Percentiles rank a stretch among this genome's conserved stretches.
Evolutionary conservation across 225 moss, liverwort and hornwort genomes (phyloP).

Genomic region (Rhytidiadelphus loreus): DNA sequence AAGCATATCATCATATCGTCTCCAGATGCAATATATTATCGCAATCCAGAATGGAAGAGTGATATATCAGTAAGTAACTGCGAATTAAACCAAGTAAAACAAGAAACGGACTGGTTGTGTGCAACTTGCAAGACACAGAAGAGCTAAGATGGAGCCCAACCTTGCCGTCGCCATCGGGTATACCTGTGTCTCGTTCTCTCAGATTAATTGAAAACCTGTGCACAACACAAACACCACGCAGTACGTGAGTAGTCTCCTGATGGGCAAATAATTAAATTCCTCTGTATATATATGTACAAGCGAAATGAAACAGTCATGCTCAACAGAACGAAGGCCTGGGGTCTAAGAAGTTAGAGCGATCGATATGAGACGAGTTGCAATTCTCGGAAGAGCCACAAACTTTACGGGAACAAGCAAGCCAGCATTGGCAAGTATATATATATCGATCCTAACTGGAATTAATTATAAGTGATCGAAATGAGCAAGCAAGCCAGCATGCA

Average conservation of each 20-base stretch:
- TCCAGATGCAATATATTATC: no score
- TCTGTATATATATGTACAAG: fast-evolving
- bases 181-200: no score
- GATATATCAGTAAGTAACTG: no score
- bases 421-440: no score
- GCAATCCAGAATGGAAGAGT: no score
- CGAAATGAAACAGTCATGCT: not conserved
- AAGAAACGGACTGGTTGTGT: no score
- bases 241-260: not conserved
- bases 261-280: not conserved
- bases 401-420: no score
- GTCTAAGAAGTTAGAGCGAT: not conserved
- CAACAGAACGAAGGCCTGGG: not conserved
- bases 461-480: not conserved
- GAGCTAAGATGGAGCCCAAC: no score
- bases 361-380: not conserved
- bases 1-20: no score
- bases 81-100: no score
- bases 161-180: no score
- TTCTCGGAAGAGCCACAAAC: not conserved
- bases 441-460: not conserved
- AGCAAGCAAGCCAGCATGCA: not conserved
- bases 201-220: not conserved
- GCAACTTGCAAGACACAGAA: no score
- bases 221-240: not conserved